Conservation (phyloP, 257 asterid species). For the Orobanche coerulescens region DNA sequence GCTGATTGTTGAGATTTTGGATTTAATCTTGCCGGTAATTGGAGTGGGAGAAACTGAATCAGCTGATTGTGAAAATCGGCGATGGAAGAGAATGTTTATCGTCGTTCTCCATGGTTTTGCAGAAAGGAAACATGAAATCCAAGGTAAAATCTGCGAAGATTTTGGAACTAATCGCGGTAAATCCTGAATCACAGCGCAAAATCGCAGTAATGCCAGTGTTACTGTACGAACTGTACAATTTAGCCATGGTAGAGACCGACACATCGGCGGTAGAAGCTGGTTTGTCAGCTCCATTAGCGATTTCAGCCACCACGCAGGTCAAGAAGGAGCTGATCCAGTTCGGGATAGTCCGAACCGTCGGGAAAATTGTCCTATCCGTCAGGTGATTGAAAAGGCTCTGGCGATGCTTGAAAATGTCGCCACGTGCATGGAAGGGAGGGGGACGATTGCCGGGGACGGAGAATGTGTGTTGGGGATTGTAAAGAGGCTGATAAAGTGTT, state of each 20-base stretch:
- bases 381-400: slow-evolving; percentile 38
- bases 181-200: slow-evolving; percentile 48
- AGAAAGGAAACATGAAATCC: slow-evolving; percentile 41
- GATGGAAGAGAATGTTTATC: slow-evolving; percentile 26
- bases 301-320: slow-evolving; percentile 39
- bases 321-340: slow-evolving; percentile 61
- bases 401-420: slow-evolving; percentile 36
- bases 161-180: slow-evolving; percentile 39
- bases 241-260: slow-evolving; percentile 27
- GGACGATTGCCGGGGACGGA: too few species aligned
- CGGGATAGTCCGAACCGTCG: slow-evolving; percentile 44
- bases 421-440: too few species aligned
- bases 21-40: slow-evolving; percentile 33
- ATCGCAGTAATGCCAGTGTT: slow-evolving; percentile 43
- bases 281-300: too few species aligned
- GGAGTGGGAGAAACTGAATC: slow-evolving; percentile 36
- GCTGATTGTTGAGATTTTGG: too few species aligned
- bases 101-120: slow-evolving; percentile 30
- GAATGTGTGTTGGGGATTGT: slow-evolving; percentile 49
- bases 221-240: slow-evolving; percentile 37
- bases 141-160: slow-evolving; percentile 52
- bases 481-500: slow-evolving; percentile 59
- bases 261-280: slow-evolving; percentile 36
- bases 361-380: slow-evolving; percentile 32
- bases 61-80: slow-evolving; percentile 29